Evolutionary conservation across 257 asterid species (phyloP).

Genomic region (Petunia secreta): DNA sequence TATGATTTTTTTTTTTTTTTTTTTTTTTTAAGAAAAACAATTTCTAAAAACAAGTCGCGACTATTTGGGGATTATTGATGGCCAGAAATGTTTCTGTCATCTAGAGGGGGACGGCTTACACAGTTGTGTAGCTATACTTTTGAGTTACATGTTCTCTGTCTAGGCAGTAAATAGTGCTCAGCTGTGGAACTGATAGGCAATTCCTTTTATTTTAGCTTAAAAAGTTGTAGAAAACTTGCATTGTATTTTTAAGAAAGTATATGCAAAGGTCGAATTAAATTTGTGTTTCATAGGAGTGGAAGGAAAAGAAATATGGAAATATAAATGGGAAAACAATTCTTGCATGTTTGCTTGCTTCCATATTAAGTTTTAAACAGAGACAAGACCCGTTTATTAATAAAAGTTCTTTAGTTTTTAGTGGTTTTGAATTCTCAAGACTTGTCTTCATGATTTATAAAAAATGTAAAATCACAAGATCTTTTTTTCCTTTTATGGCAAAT

Average conservation of each 20-base stretch:
- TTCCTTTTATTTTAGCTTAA: background rate
- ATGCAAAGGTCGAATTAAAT: background rate
- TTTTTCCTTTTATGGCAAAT: too few relatives aligned
- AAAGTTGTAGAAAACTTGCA: background rate
- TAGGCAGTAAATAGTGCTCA: too few relatives aligned
- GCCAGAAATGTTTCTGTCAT: slow-evolving; percentile 12
- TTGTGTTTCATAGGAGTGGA: background rate
- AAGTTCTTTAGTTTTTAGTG: too few relatives aligned
- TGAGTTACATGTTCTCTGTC: too few relatives aligned
- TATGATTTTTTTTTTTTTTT: background rate
- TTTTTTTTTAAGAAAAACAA: too few relatives aligned
- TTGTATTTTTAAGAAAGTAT: background rate
- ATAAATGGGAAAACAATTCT: background rate
- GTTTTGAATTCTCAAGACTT: too few relatives aligned
- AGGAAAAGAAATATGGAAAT: background rate
- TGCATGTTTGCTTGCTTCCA: background rate
- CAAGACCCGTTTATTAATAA: too few relatives aligned
- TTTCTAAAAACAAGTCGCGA: background rate
- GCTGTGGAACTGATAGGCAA: too few relatives aligned
- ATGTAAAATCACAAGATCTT: too few relatives aligned
- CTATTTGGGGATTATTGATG: background rate
- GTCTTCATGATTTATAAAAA: too few relatives aligned
- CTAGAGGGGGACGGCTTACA: background rate
- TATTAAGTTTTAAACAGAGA: too few relatives aligned
- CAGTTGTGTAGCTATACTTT: background rate